These are phyloP conservation scores for Helicostylum pulchrum DNA, from an alignment of 192 early-diverging fungal genomes.

Conservation along the genomic window DNA sequence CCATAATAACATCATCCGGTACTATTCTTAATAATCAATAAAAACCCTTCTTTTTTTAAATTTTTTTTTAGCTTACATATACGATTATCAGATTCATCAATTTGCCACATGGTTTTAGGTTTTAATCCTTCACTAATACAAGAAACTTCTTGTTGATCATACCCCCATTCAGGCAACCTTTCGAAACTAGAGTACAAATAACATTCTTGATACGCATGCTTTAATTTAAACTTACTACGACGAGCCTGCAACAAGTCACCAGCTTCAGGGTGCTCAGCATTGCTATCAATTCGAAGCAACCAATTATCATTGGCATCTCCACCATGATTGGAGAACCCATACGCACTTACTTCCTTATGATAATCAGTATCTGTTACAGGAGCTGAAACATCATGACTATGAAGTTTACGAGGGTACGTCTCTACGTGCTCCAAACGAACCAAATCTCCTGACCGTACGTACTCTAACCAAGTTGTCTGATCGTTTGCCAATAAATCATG, in stretches of 20 bases:
- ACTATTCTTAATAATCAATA: slow-evolving; percentile 38
- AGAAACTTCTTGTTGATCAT: slow-evolving; percentile 88
- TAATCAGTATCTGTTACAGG: slow-evolving; percentile 69
- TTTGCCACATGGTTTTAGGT: slow-evolving; percentile 72
- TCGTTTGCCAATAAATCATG: slow-evolving; percentile 23
- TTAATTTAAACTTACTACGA: slow-evolving; percentile 67
- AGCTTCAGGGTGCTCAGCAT: slow-evolving; percentile 44
- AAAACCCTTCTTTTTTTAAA: background rate
- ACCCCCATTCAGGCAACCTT: slow-evolving; percentile 90
- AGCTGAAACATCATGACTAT: slow-evolving; percentile 68
- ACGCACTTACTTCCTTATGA: slow-evolving; percentile 71
- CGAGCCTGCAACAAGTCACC: slow-evolving; percentile 59
- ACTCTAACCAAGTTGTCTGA: slow-evolving; percentile 38
- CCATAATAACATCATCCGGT: slow-evolving; percentile 51
- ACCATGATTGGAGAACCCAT: slow-evolving; percentile 65
- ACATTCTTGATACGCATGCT: slow-evolving; percentile 72
- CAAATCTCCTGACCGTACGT: slow-evolving; percentile 66
- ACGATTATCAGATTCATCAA: slow-evolving; percentile 62
- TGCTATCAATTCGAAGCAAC: slow-evolving; percentile 74
- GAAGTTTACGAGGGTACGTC: slow-evolving; percentile 60
- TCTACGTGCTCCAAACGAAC: slow-evolving; percentile 70
- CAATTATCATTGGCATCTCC: slow-evolving; percentile 95
- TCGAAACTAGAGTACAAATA: slow-evolving; percentile 78
- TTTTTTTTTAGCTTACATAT: slow-evolving; percentile 32
- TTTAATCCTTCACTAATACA: slow-evolving; percentile 81